A percentile compares a stretch with the other conserved stretches of the same genome.
Evolutionary conservation across 2,329 filamentous ascomycete genomes (phyloP).

Genomic region (Dissoconium aciculare): DNA sequence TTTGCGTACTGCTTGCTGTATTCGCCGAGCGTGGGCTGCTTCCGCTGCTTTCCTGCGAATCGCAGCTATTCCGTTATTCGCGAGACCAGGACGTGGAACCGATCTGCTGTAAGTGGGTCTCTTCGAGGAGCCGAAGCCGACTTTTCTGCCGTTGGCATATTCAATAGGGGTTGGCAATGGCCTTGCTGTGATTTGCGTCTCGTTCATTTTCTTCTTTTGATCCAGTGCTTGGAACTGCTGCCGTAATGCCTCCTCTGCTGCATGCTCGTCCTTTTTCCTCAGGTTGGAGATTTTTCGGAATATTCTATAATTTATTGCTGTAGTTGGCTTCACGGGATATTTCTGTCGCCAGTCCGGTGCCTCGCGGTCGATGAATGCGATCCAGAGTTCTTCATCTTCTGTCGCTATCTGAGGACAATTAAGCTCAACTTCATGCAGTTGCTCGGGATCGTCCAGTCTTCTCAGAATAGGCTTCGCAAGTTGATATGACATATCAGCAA

Average conservation of each 20-base stretch:
- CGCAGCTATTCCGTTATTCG: constrained; percentile 11
- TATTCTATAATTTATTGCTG: not conserved
- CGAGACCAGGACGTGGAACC: not conserved
- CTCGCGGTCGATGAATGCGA: constrained; percentile 61
- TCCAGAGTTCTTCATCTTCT: constrained; percentile 60
- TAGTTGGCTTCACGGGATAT: not conserved
- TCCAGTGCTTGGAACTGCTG: not conserved
- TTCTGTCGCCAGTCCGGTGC: constrained; percentile 46
- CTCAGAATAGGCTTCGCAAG: constrained; percentile 53
- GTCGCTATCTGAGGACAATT: constrained; percentile 63
- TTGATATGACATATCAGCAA: constrained; percentile 57
- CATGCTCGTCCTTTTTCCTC: not conserved
- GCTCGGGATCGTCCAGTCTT: constrained; percentile 55
- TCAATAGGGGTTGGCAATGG: not conserved
- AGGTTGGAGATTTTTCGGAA: not conserved
- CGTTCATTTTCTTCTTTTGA: constrained; percentile 41
- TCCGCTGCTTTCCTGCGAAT: constrained; percentile 12
- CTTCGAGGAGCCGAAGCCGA: not conserved
- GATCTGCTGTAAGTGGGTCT: constrained; percentile 1
- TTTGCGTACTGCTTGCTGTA: not conserved
- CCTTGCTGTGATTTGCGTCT: constrained; percentile 30
- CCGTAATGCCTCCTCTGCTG: not conserved
- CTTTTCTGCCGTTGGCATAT: not conserved
- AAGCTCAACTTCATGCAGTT: constrained; percentile 56
- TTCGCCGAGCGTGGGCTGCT: constrained; percentile 5